Percentiles rank a stretch among this genome's conserved stretches.
These are phyloP conservation scores for Hemileia vastatrix DNA, from an alignment of 1,284 basidiomycete species.

Conservation along the genomic window DNA sequence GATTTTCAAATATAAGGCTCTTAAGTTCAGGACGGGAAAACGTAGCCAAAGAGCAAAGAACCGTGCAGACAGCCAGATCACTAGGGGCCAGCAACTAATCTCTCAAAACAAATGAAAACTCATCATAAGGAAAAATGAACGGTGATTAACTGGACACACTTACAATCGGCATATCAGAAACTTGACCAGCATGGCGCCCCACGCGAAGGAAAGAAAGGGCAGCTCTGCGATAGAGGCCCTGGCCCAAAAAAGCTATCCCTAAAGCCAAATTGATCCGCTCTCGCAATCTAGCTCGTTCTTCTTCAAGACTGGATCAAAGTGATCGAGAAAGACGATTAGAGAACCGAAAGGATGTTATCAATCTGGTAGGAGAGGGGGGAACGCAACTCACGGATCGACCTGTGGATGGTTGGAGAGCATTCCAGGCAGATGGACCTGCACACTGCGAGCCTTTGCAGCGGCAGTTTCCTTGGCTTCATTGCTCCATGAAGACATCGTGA, in stretches of 20 bases:
- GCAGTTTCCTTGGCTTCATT: conserved; percentile 28
- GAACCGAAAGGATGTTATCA: conserved; percentile 47
- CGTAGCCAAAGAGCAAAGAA: conserved; percentile 66
- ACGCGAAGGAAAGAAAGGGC: conserved; percentile 57
- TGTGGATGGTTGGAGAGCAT: conserved; percentile 5
- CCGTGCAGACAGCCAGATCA: conserved; percentile 73
- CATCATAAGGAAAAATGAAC: neutral
- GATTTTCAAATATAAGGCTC: conserved; percentile 57
- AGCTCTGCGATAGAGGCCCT: conserved; percentile 63
- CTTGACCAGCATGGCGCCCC: conserved; percentile 1
- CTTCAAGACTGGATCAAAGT: conserved; percentile 32
- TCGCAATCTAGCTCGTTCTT: conserved; percentile 29
- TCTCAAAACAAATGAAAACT: neutral
- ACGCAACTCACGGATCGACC: conserved; percentile 32
- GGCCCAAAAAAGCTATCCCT: conserved; percentile 61
- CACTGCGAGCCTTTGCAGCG: conserved; percentile 27
- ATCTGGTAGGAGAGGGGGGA: conserved; percentile 30
- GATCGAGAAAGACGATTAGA: conserved; percentile 51
- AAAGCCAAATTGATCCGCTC: conserved; percentile 62
- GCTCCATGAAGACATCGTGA: neutral
- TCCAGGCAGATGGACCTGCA: conserved; percentile 16
- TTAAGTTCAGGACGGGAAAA: conserved; percentile 62
- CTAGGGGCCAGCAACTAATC: conserved; percentile 59
- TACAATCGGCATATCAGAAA: neutral
- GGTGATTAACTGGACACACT: neutral